Conservation (phyloP, 2,329 filamentous ascomycete species). For the Aspergillus pseudoviridinutans region DNA sequence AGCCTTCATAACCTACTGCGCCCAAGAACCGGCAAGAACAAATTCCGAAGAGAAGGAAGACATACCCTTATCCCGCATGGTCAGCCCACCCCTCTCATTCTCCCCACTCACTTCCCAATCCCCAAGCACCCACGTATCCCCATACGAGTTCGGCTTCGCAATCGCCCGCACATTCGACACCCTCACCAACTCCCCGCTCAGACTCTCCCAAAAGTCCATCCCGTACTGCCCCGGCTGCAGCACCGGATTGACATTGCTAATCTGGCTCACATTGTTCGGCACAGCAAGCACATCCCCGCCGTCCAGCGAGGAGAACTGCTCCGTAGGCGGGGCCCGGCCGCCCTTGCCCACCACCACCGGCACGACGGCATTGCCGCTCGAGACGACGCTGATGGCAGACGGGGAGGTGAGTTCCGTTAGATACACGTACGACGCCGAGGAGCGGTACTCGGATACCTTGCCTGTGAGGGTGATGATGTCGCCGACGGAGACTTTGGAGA, state of each 20-base stretch:
- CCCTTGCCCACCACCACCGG: slow-evolving; percentile 60
- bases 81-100: slow-evolving; percentile 62
- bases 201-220: slow-evolving; percentile 70
- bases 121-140: slow-evolving; percentile 67
- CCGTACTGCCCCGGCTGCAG: slow-evolving; percentile 61
- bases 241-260: slow-evolving; percentile 58
- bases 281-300: slow-evolving; percentile 61
- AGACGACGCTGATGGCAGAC: slow-evolving; percentile 50
- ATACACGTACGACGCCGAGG: slow-evolving; percentile 55
- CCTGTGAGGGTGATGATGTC: slow-evolving; percentile 61
- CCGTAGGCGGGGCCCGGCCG: slow-evolving; percentile 55
- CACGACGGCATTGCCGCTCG: slow-evolving; percentile 51
- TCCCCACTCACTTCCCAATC: slow-evolving; percentile 60
- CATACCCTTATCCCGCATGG: slow-evolving; percentile 54
- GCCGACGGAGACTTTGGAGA: slow-evolving; percentile 54
- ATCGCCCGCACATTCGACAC: slow-evolving; percentile 56
- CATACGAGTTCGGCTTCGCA: slow-evolving; percentile 59
- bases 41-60: not conserved
- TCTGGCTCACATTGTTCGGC: slow-evolving; percentile 57
- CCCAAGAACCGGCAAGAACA: no score
- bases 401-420: slow-evolving; percentile 61
- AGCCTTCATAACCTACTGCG: no score
- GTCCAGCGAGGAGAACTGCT: slow-evolving; percentile 60
- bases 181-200: slow-evolving; percentile 65
- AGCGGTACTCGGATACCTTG: slow-evolving; percentile 57